phyloP scores from a whole-genome alignment of 495 filamentous ascomycete genomes.

The Trichoderma gamsii region DNA sequence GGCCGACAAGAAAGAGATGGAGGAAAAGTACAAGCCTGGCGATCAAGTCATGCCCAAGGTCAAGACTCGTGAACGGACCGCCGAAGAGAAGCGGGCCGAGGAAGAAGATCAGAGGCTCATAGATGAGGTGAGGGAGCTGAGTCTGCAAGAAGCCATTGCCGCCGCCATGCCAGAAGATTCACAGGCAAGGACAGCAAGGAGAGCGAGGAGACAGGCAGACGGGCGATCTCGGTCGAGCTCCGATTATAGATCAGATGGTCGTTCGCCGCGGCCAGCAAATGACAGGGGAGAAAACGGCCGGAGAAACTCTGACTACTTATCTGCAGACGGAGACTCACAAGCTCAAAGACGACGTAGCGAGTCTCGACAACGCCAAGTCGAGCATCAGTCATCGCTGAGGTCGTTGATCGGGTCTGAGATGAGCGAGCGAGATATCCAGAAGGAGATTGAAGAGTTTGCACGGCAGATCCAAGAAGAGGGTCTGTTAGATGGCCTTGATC shows the following conservation, averaged over 20 bases:
- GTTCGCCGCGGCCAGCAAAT: constrained; percentile 20
- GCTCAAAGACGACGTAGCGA: constrained; percentile 33
- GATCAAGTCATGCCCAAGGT: constrained; percentile 65
- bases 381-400: constrained; percentile 79
- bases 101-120: constrained; percentile 65
- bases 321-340: constrained; percentile 23
- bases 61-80: constrained; percentile 32
- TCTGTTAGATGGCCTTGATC: constrained; percentile 74
- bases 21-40: constrained; percentile 64
- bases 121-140: constrained; percentile 63
- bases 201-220: constrained; percentile 34
- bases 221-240: constrained; percentile 31
- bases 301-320: constrained; percentile 12
- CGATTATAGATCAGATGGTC: constrained; percentile 29
- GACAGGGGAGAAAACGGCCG: constrained; percentile 23
- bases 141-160: constrained; percentile 59
- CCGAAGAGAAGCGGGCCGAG: constrained; percentile 44
- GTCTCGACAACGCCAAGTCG: constrained; percentile 52
- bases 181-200: constrained; percentile 32
- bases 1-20: constrained; percentile 66
- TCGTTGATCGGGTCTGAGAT: constrained; percentile 72
- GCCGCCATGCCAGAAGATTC: constrained; percentile 26
- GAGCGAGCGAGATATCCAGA: constrained; percentile 65
- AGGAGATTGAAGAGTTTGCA: constrained; percentile 70
- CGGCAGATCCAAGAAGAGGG: constrained; percentile 86